These are phyloP conservation scores for Cucurbitaria berberidis DNA, from an alignment of 2,329 filamentous ascomycete species.

Conservation along the genomic window DNA sequence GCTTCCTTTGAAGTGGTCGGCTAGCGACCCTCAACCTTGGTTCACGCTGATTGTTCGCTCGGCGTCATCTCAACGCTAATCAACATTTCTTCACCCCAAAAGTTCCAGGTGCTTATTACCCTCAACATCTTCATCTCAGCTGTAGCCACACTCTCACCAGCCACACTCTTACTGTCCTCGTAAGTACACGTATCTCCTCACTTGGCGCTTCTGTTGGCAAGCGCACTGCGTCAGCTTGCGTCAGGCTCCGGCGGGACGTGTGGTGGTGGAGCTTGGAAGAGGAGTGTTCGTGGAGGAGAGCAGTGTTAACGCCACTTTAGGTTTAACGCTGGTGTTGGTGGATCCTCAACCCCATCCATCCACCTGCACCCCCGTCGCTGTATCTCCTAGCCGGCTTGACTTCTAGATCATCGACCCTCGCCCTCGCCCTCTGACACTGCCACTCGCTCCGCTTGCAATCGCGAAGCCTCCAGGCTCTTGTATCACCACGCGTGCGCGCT, in stretches of 20 bases:
- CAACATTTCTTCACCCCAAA: neutral
- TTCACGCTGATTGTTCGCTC: conserved; percentile 8
- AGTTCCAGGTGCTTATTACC: neutral
- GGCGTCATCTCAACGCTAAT: neutral
- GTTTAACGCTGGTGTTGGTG: conserved; percentile 13
- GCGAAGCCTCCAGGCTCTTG: conserved; percentile 10
- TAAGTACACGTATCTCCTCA: conserved; percentile 5
- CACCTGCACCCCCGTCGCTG: conserved; percentile 7
- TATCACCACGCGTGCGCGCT: conserved; percentile 34
- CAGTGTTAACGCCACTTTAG: conserved; percentile 13
- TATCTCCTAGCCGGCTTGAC: conserved; percentile 14
- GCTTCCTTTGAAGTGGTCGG: neutral
- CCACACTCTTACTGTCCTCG: conserved; percentile 2
- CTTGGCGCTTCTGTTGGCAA: conserved; percentile 9
- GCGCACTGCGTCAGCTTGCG: conserved; percentile 16
- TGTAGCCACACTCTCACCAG: neutral
- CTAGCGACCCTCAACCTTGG: conserved; percentile 11
- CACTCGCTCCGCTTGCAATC: conserved; percentile 12
- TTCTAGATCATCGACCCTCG: neutral
- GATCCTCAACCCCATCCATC: conserved; percentile 8
- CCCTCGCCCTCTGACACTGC: conserved; percentile 9
- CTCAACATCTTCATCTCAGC: neutral
- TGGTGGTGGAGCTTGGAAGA: conserved; percentile 16
- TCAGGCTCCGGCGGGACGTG: conserved; percentile 4
- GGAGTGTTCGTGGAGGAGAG: conserved; percentile 17